Evolutionary conservation across 148 eudicot genomes (phyloP), one percentile per base, ranked within the genome.

Genomic region (Spergularia marina): DNA sequence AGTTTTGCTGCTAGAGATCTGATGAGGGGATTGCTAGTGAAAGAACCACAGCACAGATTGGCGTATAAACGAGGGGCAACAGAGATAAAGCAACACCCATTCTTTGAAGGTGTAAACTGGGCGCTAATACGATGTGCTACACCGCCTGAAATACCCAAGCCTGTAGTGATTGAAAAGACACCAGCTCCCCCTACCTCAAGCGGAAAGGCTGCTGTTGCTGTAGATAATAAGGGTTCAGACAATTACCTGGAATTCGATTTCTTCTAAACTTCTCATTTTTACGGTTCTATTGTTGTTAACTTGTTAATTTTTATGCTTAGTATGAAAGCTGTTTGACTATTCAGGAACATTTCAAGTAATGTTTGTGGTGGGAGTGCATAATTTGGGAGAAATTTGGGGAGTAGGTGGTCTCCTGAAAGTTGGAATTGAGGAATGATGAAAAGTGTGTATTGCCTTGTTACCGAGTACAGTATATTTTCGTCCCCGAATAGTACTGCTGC

Each of bases 71-170:
- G 82, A 69, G 91, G 91, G 10, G 89, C 91, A 44, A 88, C 91
- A 8, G 89, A 88, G 76, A 88, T 88, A 63, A 88, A 86, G 82
- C 91, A 88, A 65, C 89, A 88, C 61, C 88, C 89, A 0, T 88
- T 88, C 77, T 88, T 88, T 25, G 87, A 86, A 79, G 89, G 91
- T 30, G 88, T 88, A 54, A 88, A 86, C 65, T 88, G 91, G 91
- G 89, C 91, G 10, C 65, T 88, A 68, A 88, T 88, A 17, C 84
- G 89, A 18, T 86, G 91, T 81, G 88, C 91, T 56, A 84, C 84
- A 25, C 89, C 91, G 1, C 91, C 91, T 10, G 89, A 88, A 55
- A 77, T 88, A 65, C 88, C 89, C 0, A 86, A 81, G 79, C 87
- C 85, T 7, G 87, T 83, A 54, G 87, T 82, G 69, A 76, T 85